Base-by-base conservation (phyloP, 805 yeast genomes). In the Metschnikowia bowlesiae region DNA sequence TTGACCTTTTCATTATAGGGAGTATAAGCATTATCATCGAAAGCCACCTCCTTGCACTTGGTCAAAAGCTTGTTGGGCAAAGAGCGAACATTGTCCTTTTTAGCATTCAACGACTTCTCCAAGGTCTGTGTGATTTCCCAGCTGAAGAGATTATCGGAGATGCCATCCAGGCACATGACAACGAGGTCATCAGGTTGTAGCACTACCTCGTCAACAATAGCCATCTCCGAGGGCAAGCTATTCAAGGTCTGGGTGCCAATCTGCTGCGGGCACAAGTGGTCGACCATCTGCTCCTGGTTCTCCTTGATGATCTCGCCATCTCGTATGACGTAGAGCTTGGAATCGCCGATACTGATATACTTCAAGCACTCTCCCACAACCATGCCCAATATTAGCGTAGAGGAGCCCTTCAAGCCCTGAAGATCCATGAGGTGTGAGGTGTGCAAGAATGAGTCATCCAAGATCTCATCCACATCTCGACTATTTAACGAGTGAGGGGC, bases 1-100 rank as follows among this genome's bases (percentile, higher is more conserved):
- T 75, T 76, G 14, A 79, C 76, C 60, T 68, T 74, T 54, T 75
- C 82, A 51, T 78, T 79, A 53, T 79, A 79, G 2, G 84, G 84
- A 28, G 80, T 73, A 46, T 70, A 77, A 11, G 80, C 76, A 56
- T 73, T 75, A 54, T 73, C 80, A 59, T 79, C 83, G 59, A 70
- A 79, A 1, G 80, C 83, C 18, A 77, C 70, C 40, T 66, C 74
- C 55, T 78, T 79, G 8, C 81, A 73, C 50, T 69, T 66, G 16
- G 71, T 57, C 48, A 79, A 55, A n/a, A 79, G 53, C 30, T 63
- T 60, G 44, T 68, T 70, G 5, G 79, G 74, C 16, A 73, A 70
- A 22, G 66, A 64, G 47, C 73, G 73, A 40, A 78, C 55, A 41
- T 63, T 66, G 30, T 65, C 60, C 40, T 65, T 63, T 39, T 64